A percentile compares a stretch with the other conserved stretches of the same genome.
Evolutionary conservation across 345 rosid genomes (phyloP).

Genomic region (Hibiscus syriacus): DNA sequence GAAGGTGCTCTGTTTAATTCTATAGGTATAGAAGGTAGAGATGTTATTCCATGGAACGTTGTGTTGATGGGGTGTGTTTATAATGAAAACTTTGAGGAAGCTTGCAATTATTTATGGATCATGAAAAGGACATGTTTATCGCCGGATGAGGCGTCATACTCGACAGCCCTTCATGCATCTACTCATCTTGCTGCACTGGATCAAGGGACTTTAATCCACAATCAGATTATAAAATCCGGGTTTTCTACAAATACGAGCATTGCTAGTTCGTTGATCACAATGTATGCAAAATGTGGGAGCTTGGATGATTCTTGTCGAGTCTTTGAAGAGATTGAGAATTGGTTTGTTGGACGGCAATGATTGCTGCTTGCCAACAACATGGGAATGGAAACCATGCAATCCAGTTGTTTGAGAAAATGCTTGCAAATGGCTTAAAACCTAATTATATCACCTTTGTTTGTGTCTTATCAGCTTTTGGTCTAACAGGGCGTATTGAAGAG

Average conservation of each 20-base stretch:
- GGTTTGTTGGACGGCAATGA: slow-evolving; percentile 38
- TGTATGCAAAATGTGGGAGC: slow-evolving; percentile 42
- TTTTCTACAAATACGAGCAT: slow-evolving; percentile 18
- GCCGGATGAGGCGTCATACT: slow-evolving; percentile 39
- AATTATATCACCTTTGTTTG: slow-evolving; percentile 29
- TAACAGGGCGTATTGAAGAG: slow-evolving; percentile 26
- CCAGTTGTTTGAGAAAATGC: slow-evolving; percentile 32
- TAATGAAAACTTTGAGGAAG: slow-evolving; percentile 25
- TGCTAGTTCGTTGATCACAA: slow-evolving; percentile 32
- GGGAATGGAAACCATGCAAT: slow-evolving; percentile 27
- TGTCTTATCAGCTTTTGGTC: slow-evolving; percentile 39
- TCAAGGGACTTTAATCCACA: slow-evolving; percentile 30
- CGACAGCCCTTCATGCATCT: slow-evolving; percentile 33
- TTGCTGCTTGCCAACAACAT: slow-evolving; percentile 41
- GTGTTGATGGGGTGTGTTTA: slow-evolving; percentile 33
- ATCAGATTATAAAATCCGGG: slow-evolving; percentile 33
- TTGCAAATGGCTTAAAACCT: slow-evolving; percentile 27
- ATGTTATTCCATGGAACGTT: slow-evolving; percentile 29
- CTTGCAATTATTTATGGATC: slow-evolving; percentile 22
- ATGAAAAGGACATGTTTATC: slow-evolving; percentile 27
- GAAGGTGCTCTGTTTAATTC: slow-evolving; percentile 24
- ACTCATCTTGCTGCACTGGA: slow-evolving; percentile 27
- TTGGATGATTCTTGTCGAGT: slow-evolving; percentile 19
- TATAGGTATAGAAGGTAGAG: slow-evolving; percentile 11
- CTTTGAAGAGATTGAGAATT: slow-evolving; percentile 29